phyloP scores from a whole-genome alignment of 2,329 filamentous ascomycete genomes.

The Fusarium kyushuense region DNA sequence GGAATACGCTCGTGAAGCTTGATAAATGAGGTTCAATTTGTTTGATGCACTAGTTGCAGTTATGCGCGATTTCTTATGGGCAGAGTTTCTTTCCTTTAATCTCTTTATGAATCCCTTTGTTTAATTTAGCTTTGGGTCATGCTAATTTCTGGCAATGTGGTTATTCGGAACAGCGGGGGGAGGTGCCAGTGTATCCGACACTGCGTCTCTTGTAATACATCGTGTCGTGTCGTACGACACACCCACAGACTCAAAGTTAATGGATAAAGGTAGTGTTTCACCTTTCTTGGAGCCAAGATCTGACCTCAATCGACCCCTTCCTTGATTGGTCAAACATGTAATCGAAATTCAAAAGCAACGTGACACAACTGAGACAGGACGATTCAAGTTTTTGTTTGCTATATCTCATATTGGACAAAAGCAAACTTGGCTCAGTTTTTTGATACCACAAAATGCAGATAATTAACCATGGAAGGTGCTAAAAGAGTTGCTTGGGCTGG shows the following conservation, averaged over 20 bases:
- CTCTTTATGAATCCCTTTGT: constrained; percentile 14
- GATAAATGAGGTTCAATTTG: constrained; percentile 34
- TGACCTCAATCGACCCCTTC: constrained; percentile 20
- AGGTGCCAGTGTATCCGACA: background rate
- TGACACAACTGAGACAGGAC: background rate
- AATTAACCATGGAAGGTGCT: constrained; percentile 4
- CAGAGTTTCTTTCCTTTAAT: constrained; percentile 31
- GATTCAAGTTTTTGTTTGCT: background rate
- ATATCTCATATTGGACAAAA: background rate
- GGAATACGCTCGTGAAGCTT: constrained; percentile 20
- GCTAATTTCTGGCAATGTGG: background rate
- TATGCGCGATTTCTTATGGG: constrained; percentile 30
- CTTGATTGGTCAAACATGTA: constrained; percentile 16
- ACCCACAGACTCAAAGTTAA: background rate
- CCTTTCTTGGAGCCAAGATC: constrained; percentile 31
- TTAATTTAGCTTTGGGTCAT: background rate
- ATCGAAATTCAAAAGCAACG: background rate
- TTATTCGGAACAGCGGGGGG: constrained; percentile 11
- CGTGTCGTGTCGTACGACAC: constrained; percentile 28
- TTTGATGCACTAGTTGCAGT: constrained; percentile 34
- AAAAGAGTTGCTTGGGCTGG: constrained; percentile 7
- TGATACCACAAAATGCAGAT: background rate
- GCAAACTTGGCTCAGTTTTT: background rate
- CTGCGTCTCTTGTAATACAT: background rate
- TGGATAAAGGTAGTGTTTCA: constrained; percentile 30